Percentiles rank a stretch among this genome's conserved stretches.
These are phyloP conservation scores for Dianthus caryophyllus DNA, from an alignment of 148 eudicot genomes.

Conservation along the genomic window DNA sequence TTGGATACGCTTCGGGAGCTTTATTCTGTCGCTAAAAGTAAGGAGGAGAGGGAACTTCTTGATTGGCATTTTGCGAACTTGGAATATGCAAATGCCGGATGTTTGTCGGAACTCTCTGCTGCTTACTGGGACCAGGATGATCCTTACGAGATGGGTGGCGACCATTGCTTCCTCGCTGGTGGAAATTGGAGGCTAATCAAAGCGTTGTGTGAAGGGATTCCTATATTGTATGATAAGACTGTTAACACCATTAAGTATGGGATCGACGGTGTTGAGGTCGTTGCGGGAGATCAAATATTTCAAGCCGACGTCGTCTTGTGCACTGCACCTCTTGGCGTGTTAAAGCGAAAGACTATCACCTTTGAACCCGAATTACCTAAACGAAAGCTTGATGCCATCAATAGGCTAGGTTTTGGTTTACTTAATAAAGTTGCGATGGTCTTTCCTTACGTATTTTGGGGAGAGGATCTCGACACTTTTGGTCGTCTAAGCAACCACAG, in stretches of 20 bases:
- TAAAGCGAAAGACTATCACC: constrained; percentile 52
- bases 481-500: constrained; percentile 62
- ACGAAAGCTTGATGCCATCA: constrained; percentile 71
- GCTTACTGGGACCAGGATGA: constrained; percentile 97
- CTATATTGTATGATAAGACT: constrained; percentile 61
- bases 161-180: constrained; percentile 95
- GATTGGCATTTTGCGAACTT: constrained; percentile 92
- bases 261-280: constrained; percentile 62
- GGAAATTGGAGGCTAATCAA: constrained; percentile 80
- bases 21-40: constrained; percentile 61
- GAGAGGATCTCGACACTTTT: constrained; percentile 88
- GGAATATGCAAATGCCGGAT: constrained; percentile 98
- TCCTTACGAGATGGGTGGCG: constrained; percentile 98
- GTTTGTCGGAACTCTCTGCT: constrained; percentile 80
- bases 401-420: constrained; percentile 87
- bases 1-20: constrained; percentile 59
- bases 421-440: constrained; percentile 95
- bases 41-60: constrained; percentile 76
- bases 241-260: constrained; percentile 68
- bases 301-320: constrained; percentile 77
- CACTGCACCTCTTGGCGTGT: constrained; percentile 88
- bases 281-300: constrained; percentile 70
- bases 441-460: constrained; percentile 83
- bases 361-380: constrained; percentile 81
- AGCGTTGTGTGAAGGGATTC: constrained; percentile 77